These are phyloP conservation scores for Irpex lacteus DNA, from an alignment of 1,284 basidiomycete species.

Conservation along the genomic window DNA sequence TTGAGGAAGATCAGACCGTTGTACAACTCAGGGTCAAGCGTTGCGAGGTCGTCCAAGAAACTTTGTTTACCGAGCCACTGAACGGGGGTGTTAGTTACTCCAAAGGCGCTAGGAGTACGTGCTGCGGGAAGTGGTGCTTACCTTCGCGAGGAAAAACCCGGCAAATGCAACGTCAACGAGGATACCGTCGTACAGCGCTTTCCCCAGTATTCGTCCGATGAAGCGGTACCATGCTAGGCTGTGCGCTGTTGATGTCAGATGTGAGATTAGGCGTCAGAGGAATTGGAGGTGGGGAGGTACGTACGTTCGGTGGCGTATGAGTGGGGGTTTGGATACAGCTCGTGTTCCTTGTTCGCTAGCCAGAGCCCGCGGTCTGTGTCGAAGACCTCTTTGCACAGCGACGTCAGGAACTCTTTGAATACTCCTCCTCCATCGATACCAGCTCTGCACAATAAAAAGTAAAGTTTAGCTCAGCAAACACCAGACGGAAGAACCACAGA, in stretches of 20 bases:
- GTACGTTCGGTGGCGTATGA: slow-evolving; percentile 81
- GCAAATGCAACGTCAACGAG: slow-evolving; percentile 96
- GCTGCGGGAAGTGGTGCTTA: slow-evolving; percentile 29
- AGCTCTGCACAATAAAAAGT: slow-evolving; percentile 43
- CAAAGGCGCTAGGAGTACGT: background rate
- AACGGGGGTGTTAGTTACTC: background rate
- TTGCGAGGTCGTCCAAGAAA: slow-evolving; percentile 87
- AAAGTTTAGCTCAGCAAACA: slow-evolving; percentile 1
- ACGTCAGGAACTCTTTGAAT: slow-evolving; percentile 97
- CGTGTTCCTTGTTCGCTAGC: slow-evolving; percentile 86
- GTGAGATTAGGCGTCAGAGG: too few species aligned
- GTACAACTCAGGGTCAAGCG: slow-evolving; percentile 92
- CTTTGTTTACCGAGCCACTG: slow-evolving; percentile 89
- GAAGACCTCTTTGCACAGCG: slow-evolving; percentile 89
- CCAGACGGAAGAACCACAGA: background rate
- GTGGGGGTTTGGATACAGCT: slow-evolving; percentile 94
- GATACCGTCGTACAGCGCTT: slow-evolving; percentile 96
- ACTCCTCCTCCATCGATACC: slow-evolving; percentile 97
- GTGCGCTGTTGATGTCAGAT: slow-evolving; percentile 46
- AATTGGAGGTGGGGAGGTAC: slow-evolving; percentile 23
- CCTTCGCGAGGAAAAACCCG: slow-evolving; percentile 91
- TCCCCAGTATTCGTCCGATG: slow-evolving; percentile 90
- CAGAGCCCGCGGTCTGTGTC: slow-evolving; percentile 94
- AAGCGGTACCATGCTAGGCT: slow-evolving; percentile 94
- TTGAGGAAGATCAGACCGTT: slow-evolving; percentile 92